These are phyloP conservation scores for Fraxinus americana DNA, from an alignment of 257 asterid species.

Conservation along the genomic window DNA sequence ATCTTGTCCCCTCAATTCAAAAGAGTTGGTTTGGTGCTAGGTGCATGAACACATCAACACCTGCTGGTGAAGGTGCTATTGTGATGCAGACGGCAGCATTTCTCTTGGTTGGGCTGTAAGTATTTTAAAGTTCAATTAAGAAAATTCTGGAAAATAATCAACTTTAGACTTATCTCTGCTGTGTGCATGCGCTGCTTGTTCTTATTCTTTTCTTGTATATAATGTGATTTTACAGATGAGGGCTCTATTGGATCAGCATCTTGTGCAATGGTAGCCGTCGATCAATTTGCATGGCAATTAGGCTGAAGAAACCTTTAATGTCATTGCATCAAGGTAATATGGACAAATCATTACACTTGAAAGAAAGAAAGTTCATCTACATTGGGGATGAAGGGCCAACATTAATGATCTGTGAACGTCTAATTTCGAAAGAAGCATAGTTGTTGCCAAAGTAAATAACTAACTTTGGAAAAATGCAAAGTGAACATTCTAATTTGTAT, in stretches of 20 bases:
- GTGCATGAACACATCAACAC: slow-evolving; percentile 66
- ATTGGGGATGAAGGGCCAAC: no score
- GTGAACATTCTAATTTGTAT: no score
- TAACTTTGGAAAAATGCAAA: no score
- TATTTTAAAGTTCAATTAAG: neutral
- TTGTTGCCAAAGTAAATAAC: no score
- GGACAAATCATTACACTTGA: neutral
- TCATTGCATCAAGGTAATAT: neutral
- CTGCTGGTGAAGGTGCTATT: slow-evolving; percentile 91
- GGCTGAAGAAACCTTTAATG: slow-evolving; percentile 67
- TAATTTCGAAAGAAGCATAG: no score
- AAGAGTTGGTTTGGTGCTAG: slow-evolving; percentile 92
- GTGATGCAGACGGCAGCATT: slow-evolving; percentile 76
- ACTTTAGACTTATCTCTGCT: neutral
- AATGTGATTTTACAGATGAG: slow-evolving; percentile 54
- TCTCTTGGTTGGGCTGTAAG: slow-evolving; percentile 85
- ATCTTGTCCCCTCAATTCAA: slow-evolving; percentile 88
- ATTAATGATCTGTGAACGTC: no score
- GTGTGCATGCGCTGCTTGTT: neutral
- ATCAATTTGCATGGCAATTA: slow-evolving; percentile 66
- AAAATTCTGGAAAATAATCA: neutral
- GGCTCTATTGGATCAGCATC: slow-evolving; percentile 94
- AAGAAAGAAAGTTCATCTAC: no score
- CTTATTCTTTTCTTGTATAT: neutral
- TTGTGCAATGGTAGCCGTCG: slow-evolving; percentile 79